phyloP scores from a whole-genome alignment of 331 rosid species.

The Spiraea crenata region DNA sequence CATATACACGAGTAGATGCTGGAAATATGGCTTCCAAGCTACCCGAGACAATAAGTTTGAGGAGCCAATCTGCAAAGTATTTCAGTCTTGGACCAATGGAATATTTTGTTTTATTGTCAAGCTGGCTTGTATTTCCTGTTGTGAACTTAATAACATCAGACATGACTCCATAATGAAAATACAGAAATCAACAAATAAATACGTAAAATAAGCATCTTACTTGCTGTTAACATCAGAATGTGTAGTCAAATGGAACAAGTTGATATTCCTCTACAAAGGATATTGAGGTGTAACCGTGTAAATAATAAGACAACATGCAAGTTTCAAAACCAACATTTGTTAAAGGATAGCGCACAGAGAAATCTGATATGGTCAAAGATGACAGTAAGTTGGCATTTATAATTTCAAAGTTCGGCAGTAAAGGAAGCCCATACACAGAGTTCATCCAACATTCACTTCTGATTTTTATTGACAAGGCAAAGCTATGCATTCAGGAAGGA shows the following conservation, averaged over 20 bases:
- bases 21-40: conserved; percentile 72
- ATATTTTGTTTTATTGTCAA: conserved; percentile 43
- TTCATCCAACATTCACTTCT: no score
- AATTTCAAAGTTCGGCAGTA: no score
- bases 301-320: neutral
- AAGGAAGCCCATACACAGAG: no score
- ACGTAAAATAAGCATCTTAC: neutral
- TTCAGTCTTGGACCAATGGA: conserved; percentile 53
- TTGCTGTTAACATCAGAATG: conserved; percentile 1
- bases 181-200: neutral
- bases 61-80: conserved; percentile 78
- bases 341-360: neutral
- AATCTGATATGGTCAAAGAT: no score
- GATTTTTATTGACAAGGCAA: no score
- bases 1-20: conserved; percentile 60
- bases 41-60: conserved; percentile 53
- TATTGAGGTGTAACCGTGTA: neutral
- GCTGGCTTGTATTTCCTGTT: conserved; percentile 37
- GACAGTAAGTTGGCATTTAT: no score
- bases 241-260: neutral
- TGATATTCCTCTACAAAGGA: neutral
- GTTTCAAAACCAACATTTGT: neutral
- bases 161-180: conserved; percentile 2
- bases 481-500: no score
- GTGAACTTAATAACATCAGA: conserved; percentile 20